Evolutionary conservation across 176 grass and related monocot species (phyloP).

Genomic region (Avena eriantha): DNA sequence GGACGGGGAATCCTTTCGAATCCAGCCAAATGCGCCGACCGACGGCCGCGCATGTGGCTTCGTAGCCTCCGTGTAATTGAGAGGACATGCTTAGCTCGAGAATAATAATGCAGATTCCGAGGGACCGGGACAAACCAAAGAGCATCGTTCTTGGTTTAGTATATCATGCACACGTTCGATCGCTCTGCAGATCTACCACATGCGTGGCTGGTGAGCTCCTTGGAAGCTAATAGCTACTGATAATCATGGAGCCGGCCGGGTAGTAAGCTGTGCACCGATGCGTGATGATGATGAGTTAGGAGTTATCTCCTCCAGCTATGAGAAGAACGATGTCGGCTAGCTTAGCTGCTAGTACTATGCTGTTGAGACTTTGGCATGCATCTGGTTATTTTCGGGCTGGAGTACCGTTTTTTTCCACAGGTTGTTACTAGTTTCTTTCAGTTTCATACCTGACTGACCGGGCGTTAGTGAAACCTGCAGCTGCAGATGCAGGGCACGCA

Average conservation of each 20-base stretch:
- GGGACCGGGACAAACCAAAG: conserved; percentile 15
- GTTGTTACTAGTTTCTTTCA: too few species aligned
- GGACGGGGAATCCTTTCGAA: conserved; percentile 28
- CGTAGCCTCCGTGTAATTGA: conserved; percentile 26
- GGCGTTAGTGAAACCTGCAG: too few species aligned
- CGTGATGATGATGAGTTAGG: too few species aligned
- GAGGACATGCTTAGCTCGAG: neutral
- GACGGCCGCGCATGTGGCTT: conserved; percentile 36
- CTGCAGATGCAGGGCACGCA: too few species aligned
- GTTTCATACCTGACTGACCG: too few species aligned
- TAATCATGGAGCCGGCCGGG: too few species aligned
- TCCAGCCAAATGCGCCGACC: conserved; percentile 20
- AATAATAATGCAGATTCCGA: conserved; percentile 28
- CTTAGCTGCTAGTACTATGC: too few species aligned
- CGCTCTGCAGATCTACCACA: neutral
- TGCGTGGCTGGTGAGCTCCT: neutral
- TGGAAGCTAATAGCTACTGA: neutral
- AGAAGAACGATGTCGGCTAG: too few species aligned
- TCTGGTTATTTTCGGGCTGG: too few species aligned
- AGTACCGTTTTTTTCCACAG: too few species aligned
- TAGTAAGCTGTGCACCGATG: neutral
- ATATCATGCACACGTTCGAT: neutral
- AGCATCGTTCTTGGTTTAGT: neutral
- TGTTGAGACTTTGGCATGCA: too few species aligned
- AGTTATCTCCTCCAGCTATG: too few species aligned